Base-by-base conservation (phyloP, 257 asterid genomes). In the Primulina tabacum region DNA sequence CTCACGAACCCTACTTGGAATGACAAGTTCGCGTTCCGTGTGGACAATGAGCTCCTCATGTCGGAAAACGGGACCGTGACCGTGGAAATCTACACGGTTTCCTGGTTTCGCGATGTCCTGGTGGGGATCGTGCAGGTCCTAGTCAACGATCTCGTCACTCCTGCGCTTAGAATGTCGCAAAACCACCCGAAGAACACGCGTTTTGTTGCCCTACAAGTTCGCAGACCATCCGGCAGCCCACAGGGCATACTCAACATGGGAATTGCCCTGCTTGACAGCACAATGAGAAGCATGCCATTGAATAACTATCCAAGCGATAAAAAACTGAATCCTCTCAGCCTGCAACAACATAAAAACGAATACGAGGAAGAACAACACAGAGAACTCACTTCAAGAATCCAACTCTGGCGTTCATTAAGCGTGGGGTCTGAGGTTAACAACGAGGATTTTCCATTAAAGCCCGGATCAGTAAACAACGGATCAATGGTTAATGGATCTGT, bases 191-290 rank as follows among this genome's bases (percentile, higher is more conserved):
- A 71, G 5, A 66, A 20, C 11, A 80, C 76, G 38, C 73, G 89
- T 24, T 85, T 81, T 20, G 83, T 91, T 0, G 87, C 91, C 32
- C 87, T 91, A 12, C 95, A 91, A 59, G 78, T 89, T 5, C 90
- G 92, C 2, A 84, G 87, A 6, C 86, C 89, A 1, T 81, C 95
- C 0, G 96, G 97, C n/a, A 64, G 64, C 61, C 96, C 96, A 3
- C 97, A 87, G 62, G 97, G 96, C 0, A 89, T 89, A 17, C 91
- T 92, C 58, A 92, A 88, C 84, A 81, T 92, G 92, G 94, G 95
- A 4, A 89, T 89, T 0, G 20, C 86, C 53, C 71, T 92, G 0
- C 60, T 78, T 3, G 92, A 87, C 60, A 75, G 65, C 73, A 64
- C 89, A 67, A 72, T 77, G 65, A 69, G 77, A 60, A 81, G 82